Evolutionary conservation across 2,329 filamentous ascomycete genomes (phyloP).

Genomic region (Claviceps sp.): DNA sequence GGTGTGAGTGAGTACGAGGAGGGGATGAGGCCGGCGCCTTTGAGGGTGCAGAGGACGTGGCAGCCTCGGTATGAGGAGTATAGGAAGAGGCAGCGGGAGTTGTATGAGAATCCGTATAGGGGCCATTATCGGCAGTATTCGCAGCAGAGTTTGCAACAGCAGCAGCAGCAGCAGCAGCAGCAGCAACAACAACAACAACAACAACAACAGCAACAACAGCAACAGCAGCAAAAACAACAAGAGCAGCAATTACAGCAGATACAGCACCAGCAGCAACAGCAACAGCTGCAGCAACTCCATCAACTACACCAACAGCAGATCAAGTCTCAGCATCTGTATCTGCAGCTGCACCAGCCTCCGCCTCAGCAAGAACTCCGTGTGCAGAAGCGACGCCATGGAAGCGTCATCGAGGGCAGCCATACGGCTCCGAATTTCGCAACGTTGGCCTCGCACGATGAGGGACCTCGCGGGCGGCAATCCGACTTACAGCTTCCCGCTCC

Average conservation of each 20-base stretch:
- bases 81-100: conserved; percentile 3
- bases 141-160: neutral
- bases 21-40: neutral
- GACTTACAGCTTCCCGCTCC: conserved; percentile 5
- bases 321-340: neutral
- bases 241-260: neutral
- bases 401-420: conserved; percentile 6
- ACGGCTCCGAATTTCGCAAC: conserved; percentile 8
- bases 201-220: neutral
- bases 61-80: conserved; percentile 5
- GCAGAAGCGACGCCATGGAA: conserved; percentile 8
- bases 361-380: conserved; percentile 7
- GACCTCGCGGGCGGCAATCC: conserved; percentile 3
- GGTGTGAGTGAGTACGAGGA: neutral
- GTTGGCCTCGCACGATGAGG: conserved; percentile 8
- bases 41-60: conserved; percentile 2
- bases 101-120: neutral
- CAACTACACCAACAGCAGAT: neutral
- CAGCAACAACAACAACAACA: neutral
- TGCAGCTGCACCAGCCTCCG: neutral
- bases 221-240: conserved; percentile 4
- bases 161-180: neutral
- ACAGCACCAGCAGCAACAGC: neutral
- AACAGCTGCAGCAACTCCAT: neutral
- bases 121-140: neutral